Conservation (phyloP, 2,329 filamentous ascomycete species). For the Penicillium sp. region DNA sequence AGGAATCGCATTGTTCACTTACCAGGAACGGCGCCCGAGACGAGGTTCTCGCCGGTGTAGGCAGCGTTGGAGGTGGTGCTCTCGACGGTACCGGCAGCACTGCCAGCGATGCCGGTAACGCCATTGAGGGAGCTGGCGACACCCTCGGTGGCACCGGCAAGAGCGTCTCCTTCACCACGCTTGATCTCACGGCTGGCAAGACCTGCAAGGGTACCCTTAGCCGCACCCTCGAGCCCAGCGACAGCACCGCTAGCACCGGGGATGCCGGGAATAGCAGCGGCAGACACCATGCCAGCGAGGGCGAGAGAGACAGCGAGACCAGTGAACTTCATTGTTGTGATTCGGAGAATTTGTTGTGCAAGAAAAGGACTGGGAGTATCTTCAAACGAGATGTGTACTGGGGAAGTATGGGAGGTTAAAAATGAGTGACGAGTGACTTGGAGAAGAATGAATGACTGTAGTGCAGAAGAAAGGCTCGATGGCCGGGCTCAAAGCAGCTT, state of each 20-base stretch:
- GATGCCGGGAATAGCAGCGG: conserved; percentile 29
- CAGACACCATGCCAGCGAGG: conserved; percentile 30
- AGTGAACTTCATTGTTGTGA: conserved; percentile 38
- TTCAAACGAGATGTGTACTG: conserved; percentile 3
- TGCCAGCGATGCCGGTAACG: conserved; percentile 12
- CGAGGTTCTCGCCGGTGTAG: conserved; percentile 11
- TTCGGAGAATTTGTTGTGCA: conserved; percentile 4
- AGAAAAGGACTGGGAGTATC: conserved; percentile 26
- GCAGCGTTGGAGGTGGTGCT: conserved; percentile 14
- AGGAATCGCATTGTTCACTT: conserved; percentile 1
- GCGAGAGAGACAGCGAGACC: conserved; percentile 33
- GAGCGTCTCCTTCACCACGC: conserved; percentile 7
- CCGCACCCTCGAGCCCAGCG: conserved; percentile 6
- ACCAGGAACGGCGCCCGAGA: conserved; percentile 6
- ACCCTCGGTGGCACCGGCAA: conserved; percentile 6
- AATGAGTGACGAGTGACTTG: conserved; percentile 22
- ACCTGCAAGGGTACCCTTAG: conserved; percentile 1
- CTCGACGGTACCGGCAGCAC: conserved; percentile 16
- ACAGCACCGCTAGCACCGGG: conserved; percentile 5
- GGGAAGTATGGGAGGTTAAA: conserved; percentile 25
- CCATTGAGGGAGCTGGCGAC: conserved; percentile 15
- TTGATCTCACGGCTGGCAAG: conserved; percentile 5
- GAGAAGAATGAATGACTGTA: conserved; percentile 1
- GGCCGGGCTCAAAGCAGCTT: conserved; percentile 11
- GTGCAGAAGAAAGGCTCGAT: background rate